These are phyloP conservation scores for Penicillium daleae DNA, from an alignment of 495 filamentous ascomycete species.

Conservation along the genomic window DNA sequence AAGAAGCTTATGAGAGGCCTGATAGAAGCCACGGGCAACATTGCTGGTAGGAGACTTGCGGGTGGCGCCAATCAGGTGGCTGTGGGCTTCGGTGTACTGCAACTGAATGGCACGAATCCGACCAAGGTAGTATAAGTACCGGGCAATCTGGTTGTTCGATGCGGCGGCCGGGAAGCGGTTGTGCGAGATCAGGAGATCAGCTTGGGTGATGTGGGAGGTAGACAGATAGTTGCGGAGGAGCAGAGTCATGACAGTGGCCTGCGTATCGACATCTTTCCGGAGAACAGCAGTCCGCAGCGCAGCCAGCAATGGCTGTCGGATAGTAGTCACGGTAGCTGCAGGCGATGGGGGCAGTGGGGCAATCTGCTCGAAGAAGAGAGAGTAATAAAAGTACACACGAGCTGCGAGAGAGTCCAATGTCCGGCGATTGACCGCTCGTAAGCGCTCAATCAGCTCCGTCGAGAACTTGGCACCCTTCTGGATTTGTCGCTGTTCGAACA, in stretches of 20 bases:
- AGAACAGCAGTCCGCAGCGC: conserved; percentile 92
- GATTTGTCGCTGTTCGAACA: conserved; percentile 81
- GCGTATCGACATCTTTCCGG: conserved; percentile 93
- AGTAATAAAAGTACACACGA: conserved; percentile 97
- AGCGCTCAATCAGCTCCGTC: conserved; percentile 72
- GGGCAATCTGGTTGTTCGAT: conserved; percentile 95
- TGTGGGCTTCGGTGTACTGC: conserved; percentile 95
- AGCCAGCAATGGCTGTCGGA: conserved; percentile 82
- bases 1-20: conserved; percentile 90
- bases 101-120: conserved; percentile 96
- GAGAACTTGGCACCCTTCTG: conserved; percentile 84
- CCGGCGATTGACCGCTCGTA: conserved; percentile 88
- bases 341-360: conserved; percentile 85
- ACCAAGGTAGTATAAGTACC: conserved; percentile 94
- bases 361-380: conserved; percentile 88
- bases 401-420: conserved; percentile 92
- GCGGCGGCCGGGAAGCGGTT: conserved; percentile 91
- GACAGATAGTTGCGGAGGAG: conserved; percentile 94
- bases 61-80: conserved; percentile 87
- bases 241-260: conserved; percentile 91
- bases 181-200: conserved; percentile 92
- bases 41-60: conserved; percentile 91
- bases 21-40: conserved; percentile 89
- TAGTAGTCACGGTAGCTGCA: conserved; percentile 77
- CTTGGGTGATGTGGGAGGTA: conserved; percentile 95